Percentiles rank a stretch among this genome's conserved stretches.
Evolutionary conservation across 2,329 filamentous ascomycete genomes (phyloP).

Genomic region (Scolecobasidium constrictum): DNA sequence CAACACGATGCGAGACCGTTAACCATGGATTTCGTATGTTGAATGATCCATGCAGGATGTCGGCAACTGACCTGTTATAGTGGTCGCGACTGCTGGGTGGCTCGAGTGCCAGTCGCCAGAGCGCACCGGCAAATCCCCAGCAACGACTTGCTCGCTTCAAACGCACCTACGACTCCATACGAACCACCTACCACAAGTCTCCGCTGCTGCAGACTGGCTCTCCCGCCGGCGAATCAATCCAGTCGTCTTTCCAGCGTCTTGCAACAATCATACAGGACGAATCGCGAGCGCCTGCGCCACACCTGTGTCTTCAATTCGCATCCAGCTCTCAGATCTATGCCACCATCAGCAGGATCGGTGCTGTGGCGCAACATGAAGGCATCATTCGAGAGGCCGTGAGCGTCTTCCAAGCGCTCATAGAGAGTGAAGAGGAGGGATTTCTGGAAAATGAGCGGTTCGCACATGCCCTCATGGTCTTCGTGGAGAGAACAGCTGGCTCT

Average conservation of each 20-base stretch:
- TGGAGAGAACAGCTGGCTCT: constrained; percentile 65
- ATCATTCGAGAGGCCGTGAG: constrained; percentile 76
- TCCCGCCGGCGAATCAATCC: constrained; percentile 38
- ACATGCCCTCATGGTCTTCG: constrained; percentile 73
- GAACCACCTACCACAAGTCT: constrained; percentile 51
- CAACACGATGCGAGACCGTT: not conserved
- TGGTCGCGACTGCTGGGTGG: constrained; percentile 33
- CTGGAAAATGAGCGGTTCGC: constrained; percentile 81
- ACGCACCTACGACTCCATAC: constrained; percentile 47
- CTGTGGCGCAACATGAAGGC: constrained; percentile 71
- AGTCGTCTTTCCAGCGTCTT: constrained; percentile 43
- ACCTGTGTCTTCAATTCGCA: constrained; percentile 83
- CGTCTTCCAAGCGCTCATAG: constrained; percentile 84
- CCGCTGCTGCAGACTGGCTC: constrained; percentile 40
- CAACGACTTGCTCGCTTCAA: constrained; percentile 52
- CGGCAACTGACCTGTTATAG: constrained; percentile 22
- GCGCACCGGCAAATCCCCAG: constrained; percentile 39
- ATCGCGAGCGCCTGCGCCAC: constrained; percentile 74
- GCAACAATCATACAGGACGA: constrained; percentile 73
- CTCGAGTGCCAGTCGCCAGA: constrained; percentile 3
- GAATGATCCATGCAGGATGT: not conserved
- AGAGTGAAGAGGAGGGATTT: constrained; percentile 93
- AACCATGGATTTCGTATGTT: constrained; percentile 11
- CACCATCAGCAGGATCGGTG: constrained; percentile 78
- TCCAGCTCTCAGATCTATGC: constrained; percentile 81